Percentiles rank a stretch among this genome's conserved stretches.
Evolutionary conservation across 73 alveolate genomes (phyloP).

Genomic region (Symbiodinium pilosum): DNA sequence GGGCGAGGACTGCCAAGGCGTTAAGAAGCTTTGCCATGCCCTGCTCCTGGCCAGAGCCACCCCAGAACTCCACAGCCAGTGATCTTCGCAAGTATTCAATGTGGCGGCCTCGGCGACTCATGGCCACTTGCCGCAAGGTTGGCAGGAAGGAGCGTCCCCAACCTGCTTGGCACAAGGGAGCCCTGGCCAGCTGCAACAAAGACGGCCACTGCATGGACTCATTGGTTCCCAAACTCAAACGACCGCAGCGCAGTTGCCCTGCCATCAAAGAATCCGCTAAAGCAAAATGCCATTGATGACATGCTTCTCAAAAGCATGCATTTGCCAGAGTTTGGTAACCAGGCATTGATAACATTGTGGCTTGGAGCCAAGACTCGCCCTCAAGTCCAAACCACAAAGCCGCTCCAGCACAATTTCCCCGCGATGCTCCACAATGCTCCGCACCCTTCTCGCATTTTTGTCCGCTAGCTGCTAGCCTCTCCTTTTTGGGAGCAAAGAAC

Average conservation of each 20-base stretch:
- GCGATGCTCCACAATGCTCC: too few species aligned
- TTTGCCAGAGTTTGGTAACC: too few species aligned
- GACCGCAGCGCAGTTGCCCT: background rate
- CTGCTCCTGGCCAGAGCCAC: conserved; percentile 35
- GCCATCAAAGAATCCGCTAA: too few species aligned
- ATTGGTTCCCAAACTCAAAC: background rate
- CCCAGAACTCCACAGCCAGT: conserved; percentile 62
- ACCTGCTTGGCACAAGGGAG: background rate
- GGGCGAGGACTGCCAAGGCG: background rate
- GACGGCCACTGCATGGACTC: background rate
- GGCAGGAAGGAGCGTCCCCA: background rate
- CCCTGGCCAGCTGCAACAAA: background rate
- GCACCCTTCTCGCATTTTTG: too few species aligned
- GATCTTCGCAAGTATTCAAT: conserved; percentile 21
- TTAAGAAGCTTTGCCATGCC: conserved; percentile 23
- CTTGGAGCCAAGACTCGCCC: too few species aligned
- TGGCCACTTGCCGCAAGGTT: background rate
- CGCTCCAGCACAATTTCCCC: too few species aligned
- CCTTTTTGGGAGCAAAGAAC: too few species aligned
- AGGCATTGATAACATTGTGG: too few species aligned
- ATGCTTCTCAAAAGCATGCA: too few species aligned
- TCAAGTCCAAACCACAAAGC: too few species aligned
- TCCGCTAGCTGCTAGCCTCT: too few species aligned
- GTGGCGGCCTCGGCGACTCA: background rate
- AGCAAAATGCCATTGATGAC: too few species aligned